Conservation (phyloP, 257 asterid genomes). For the Ajuga chamaepitys region DNA sequence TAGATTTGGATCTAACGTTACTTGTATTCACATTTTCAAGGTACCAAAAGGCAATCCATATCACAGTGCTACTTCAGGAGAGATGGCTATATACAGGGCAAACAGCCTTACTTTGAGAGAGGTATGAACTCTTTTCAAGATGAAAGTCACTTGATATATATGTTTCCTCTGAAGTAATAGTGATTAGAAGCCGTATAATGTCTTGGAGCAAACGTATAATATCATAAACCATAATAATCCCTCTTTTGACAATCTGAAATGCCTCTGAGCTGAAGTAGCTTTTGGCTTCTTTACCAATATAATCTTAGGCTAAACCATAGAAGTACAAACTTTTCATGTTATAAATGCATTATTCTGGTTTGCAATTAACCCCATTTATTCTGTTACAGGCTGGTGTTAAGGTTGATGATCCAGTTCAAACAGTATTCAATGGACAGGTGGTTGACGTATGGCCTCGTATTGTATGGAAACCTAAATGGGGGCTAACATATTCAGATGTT, state of each 20-base stretch:
- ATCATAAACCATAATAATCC: too few species aligned
- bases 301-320: neutral
- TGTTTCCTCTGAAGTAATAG: neutral
- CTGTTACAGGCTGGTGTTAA: slow-evolving; percentile 76
- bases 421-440: slow-evolving; percentile 72
- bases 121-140: slow-evolving; percentile 39
- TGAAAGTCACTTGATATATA: neutral
- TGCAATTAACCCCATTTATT: neutral
- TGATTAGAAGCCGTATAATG: neutral
- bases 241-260: neutral
- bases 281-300: neutral
- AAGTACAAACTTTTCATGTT: neutral
- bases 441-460: slow-evolving; percentile 97
- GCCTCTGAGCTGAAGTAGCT: neutral
- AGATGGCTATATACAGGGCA: slow-evolving; percentile 88
- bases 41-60: slow-evolving; percentile 97
- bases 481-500: slow-evolving; percentile 70
- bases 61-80: slow-evolving; percentile 99
- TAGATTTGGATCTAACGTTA: slow-evolving; percentile 15
- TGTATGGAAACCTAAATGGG: slow-evolving; percentile 95
- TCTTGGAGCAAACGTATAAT: too few species aligned
- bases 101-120: slow-evolving; percentile 78
- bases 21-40: slow-evolving; percentile 25
- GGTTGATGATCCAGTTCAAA: slow-evolving; percentile 59
- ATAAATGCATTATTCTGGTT: neutral